These are phyloP conservation scores for Pseudogymnoascus sp. DNA, from an alignment of 2,329 filamentous ascomycete genomes.

Conservation along the genomic window DNA sequence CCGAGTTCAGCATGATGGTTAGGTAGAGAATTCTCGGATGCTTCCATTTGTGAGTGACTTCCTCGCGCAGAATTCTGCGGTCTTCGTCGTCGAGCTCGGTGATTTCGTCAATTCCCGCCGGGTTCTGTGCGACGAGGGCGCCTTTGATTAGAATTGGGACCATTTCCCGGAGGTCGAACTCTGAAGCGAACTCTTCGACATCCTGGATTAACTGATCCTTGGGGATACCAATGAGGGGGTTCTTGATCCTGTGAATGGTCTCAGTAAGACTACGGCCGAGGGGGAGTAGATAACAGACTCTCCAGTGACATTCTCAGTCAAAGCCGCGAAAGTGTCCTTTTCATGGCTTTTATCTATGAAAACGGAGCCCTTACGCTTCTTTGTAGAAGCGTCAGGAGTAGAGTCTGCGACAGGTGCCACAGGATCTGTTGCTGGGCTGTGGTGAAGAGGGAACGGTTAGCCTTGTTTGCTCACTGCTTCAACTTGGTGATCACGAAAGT, in stretches of 20 bases:
- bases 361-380: constrained; percentile 15
- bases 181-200: constrained; percentile 50
- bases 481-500: not conserved
- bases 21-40: constrained; percentile 54
- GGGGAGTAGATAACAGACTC: constrained; percentile 15
- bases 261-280: not conserved
- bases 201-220: constrained; percentile 41
- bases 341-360: constrained; percentile 15
- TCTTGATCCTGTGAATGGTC: constrained; percentile 36
- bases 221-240: constrained; percentile 48
- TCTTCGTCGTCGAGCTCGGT: constrained; percentile 27
- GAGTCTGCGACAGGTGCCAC: not conserved
- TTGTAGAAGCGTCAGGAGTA: not conserved
- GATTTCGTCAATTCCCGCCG: constrained; percentile 16
- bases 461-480: not conserved
- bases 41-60: constrained; percentile 59
- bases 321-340: constrained; percentile 17
- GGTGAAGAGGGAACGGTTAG: not conserved
- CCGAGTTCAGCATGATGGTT: constrained; percentile 58
- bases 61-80: constrained; percentile 34
- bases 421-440: not conserved
- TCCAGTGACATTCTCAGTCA: constrained; percentile 21
- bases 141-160: constrained; percentile 16
- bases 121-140: constrained; percentile 34
- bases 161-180: constrained; percentile 43